A percentile compares a stretch with the other conserved stretches of the same genome.
Evolutionary conservation across 805 yeast genomes (phyloP).

Genomic region (Wickerhamiella australiensis): DNA sequence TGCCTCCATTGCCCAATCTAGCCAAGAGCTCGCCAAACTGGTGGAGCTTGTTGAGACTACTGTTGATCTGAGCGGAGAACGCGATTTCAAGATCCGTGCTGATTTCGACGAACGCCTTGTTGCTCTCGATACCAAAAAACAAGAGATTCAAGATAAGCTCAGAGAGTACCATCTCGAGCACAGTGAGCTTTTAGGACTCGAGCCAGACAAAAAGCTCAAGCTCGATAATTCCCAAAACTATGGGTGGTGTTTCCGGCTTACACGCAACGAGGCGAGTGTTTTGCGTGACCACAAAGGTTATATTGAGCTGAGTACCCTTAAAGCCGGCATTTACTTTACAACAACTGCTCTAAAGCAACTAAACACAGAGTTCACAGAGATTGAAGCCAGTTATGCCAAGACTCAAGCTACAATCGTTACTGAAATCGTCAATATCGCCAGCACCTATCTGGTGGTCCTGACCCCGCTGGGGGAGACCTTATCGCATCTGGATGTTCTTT

Average conservation of each 20-base stretch:
- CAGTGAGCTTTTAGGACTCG: slow-evolving; percentile 57
- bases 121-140: slow-evolving; percentile 44
- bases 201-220: slow-evolving; percentile 77
- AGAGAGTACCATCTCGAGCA: slow-evolving; percentile 48
- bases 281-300: slow-evolving; percentile 52
- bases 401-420: slow-evolving; percentile 69
- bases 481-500: slow-evolving; percentile 71
- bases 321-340: slow-evolving; percentile 91
- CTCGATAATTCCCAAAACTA: slow-evolving; percentile 76
- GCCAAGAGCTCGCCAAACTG: slow-evolving; percentile 47
- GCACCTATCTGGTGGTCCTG: slow-evolving; percentile 71
- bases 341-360: slow-evolving; percentile 51
- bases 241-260: slow-evolving; percentile 91
- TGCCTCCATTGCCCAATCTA: slow-evolving; percentile 33
- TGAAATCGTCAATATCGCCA: slow-evolving; percentile 69
- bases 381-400: slow-evolving; percentile 54
- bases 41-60: slow-evolving; percentile 88
- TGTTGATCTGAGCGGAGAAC: slow-evolving; percentile 68
- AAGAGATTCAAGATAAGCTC: slow-evolving; percentile 11
- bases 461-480: slow-evolving; percentile 52
- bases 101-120: slow-evolving; percentile 75
- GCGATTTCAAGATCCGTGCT: slow-evolving; percentile 76
- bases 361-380: slow-evolving; percentile 44
- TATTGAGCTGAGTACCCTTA: slow-evolving; percentile 76
- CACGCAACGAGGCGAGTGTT: slow-evolving; percentile 74